Conservation (phyloP, 2,329 filamentous ascomycete genomes). For the Pestalotiopsis sp. region DNA sequence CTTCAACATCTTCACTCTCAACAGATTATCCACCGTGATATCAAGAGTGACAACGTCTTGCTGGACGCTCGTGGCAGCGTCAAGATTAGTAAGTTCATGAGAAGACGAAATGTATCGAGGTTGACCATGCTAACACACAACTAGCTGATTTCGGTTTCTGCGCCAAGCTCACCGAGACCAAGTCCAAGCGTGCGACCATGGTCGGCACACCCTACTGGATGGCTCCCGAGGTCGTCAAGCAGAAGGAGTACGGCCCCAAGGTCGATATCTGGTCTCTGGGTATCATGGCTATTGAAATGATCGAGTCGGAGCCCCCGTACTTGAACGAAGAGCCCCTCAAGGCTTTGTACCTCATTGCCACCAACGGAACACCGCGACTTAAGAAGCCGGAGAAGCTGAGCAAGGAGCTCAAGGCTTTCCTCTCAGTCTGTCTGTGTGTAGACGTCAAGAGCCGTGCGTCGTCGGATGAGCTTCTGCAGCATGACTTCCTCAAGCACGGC, state of each 20-base stretch:
- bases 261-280: conserved; percentile 99
- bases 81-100: conserved; percentile 80
- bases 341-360: conserved; percentile 95
- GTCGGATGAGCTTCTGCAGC: conserved; percentile 83
- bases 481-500: conserved; percentile 93
- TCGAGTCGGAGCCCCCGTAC: conserved; percentile 96
- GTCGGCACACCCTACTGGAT: conserved; percentile 99
- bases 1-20: conserved; percentile 92
- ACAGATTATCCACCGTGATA: conserved; percentile 98
- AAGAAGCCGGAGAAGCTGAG: conserved; percentile 99
- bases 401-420: conserved; percentile 96
- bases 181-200: conserved; percentile 98
- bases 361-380: conserved; percentile 92
- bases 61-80: conserved; percentile 93
- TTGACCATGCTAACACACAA: conserved; percentile 9
- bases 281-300: conserved; percentile 99
- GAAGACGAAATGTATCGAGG: not conserved
- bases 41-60: conserved; percentile 98
- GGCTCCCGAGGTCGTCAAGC: conserved; percentile 98
- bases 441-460: conserved; percentile 94
- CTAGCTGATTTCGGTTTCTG: conserved; percentile 99
- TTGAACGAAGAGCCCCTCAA: conserved; percentile 97
- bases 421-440: conserved; percentile 94
- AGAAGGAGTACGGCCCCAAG: conserved; percentile 98
- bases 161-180: conserved; percentile 95